Percentiles rank a stretch among this genome's conserved stretches.
phyloP scores from a whole-genome alignment of 169 alveolate species.

The Babesia ovata region DNA sequence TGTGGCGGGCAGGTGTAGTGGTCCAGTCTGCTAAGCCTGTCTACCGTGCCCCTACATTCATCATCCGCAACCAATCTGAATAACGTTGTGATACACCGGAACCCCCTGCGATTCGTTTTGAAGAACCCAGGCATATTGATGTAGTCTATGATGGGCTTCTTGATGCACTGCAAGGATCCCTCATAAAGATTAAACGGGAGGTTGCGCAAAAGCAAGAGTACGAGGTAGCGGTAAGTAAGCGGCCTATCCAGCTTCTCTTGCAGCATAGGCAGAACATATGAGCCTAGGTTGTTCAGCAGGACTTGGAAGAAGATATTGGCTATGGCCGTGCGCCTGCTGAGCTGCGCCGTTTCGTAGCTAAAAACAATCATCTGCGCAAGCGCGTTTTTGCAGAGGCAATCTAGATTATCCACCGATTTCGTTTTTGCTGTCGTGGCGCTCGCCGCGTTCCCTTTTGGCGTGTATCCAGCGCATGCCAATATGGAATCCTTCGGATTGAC shows the following conservation, averaged over 20 bases:
- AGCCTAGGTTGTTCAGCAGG: constrained; percentile 34
- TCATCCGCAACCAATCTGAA: constrained; percentile 58
- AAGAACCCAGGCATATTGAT: constrained; percentile 51
- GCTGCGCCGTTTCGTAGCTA: constrained; percentile 55
- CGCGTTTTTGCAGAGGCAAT: constrained; percentile 43
- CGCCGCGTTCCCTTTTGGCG: not conserved
- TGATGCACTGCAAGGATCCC: constrained; percentile 52
- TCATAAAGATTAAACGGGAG: constrained; percentile 60
- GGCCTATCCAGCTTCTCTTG: constrained; percentile 37
- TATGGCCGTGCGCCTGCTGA: constrained; percentile 54
- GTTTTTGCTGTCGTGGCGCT: constrained; percentile 1
- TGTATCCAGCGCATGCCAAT: constrained; percentile 3
- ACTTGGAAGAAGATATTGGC: constrained; percentile 54
- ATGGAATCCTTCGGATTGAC: constrained; percentile 31
- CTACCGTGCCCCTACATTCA: constrained; percentile 56
- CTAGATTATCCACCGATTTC: constrained; percentile 5
- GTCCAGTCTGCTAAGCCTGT: constrained; percentile 50
- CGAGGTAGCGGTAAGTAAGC: constrained; percentile 50
- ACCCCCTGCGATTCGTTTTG: constrained; percentile 53
- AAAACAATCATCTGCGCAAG: constrained; percentile 48
- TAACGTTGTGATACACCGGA: constrained; percentile 28
- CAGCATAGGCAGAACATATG: constrained; percentile 55
- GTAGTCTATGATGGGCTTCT: constrained; percentile 44
- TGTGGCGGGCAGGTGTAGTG: constrained; percentile 58
- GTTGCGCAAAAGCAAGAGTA: constrained; percentile 45